A percentile compares a stretch with the other conserved stretches of the same genome.
Conservation (phyloP, 345 rosid species). For the Mercurialis annua region DNA sequence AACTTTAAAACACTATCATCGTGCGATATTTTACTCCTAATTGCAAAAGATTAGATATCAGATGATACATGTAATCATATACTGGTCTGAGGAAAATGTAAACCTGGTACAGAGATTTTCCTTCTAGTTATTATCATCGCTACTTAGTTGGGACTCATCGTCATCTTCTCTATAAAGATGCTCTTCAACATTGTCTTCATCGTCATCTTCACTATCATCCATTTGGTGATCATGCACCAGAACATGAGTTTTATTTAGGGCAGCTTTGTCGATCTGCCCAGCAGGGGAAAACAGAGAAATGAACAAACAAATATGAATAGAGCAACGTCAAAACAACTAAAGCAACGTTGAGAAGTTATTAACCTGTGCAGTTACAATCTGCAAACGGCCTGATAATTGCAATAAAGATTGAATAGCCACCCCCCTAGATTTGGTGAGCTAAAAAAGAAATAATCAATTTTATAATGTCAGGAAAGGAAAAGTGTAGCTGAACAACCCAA, state of each 20-base stretch:
- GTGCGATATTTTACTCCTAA: not conserved
- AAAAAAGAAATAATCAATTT: constrained; percentile 21
- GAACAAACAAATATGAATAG: not conserved
- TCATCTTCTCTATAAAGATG: constrained; percentile 56
- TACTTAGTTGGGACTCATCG: constrained; percentile 69
- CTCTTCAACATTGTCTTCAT: constrained; percentile 55
- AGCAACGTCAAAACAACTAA: constrained; percentile 5
- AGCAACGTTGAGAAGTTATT: constrained; percentile 8
- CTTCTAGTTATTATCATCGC: constrained; percentile 41
- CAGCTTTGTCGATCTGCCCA: constrained; percentile 65
- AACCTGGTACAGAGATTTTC: constrained; percentile 6
- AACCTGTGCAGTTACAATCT: constrained; percentile 81
- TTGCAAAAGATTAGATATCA: not conserved
- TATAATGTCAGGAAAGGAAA: not conserved
- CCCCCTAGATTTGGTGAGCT: constrained; percentile 63
- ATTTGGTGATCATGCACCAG: constrained; percentile 28
- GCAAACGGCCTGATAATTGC: constrained; percentile 78
- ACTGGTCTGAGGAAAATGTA: not conserved
- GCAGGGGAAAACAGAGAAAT: not conserved
- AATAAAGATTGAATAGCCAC: constrained; percentile 59
- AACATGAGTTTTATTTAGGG: constrained; percentile 32
- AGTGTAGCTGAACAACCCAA: not conserved
- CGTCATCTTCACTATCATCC: constrained; percentile 56
- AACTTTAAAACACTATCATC: not conserved
- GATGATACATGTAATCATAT: not conserved